Conservation (phyloP, 345 rosid species). For the Murraya koenigii region DNA sequence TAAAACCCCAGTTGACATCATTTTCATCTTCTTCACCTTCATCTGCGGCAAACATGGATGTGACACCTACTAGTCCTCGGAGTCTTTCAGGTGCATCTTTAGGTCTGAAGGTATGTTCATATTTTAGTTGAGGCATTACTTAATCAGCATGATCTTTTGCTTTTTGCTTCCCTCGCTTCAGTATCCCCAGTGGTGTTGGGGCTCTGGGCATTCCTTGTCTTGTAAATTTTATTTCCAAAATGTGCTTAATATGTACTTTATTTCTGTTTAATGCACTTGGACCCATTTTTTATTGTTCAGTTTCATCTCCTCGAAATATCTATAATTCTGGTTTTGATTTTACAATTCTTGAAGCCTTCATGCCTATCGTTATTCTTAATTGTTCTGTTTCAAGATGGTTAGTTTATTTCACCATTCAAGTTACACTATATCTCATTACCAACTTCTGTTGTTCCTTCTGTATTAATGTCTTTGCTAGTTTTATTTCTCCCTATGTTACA, state of each 20-base stretch:
- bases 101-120: conserved; percentile 76
- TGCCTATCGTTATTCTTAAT: not conserved
- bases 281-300: not conserved
- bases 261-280: not conserved
- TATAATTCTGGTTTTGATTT: not conserved
- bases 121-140: not conserved
- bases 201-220: not conserved
- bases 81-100: conserved; percentile 50
- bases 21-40: conserved; percentile 49
- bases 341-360: not conserved
- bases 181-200: not conserved
- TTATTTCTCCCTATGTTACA: not conserved
- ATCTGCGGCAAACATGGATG: conserved; percentile 52
- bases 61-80: conserved; percentile 60
- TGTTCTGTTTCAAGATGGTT: not conserved
- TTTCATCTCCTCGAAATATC: not conserved
- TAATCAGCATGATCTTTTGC: not conserved
- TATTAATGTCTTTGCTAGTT: not conserved
- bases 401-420: not conserved
- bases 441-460: not conserved
- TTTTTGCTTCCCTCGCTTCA: not conserved
- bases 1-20: conserved; percentile 56
- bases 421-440: not conserved
- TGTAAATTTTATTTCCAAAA: not conserved
- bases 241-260: not conserved